These are phyloP conservation scores for Pseudocercospora crystallina DNA, from an alignment of 2,329 filamentous ascomycete genomes.

Conservation along the genomic window DNA sequence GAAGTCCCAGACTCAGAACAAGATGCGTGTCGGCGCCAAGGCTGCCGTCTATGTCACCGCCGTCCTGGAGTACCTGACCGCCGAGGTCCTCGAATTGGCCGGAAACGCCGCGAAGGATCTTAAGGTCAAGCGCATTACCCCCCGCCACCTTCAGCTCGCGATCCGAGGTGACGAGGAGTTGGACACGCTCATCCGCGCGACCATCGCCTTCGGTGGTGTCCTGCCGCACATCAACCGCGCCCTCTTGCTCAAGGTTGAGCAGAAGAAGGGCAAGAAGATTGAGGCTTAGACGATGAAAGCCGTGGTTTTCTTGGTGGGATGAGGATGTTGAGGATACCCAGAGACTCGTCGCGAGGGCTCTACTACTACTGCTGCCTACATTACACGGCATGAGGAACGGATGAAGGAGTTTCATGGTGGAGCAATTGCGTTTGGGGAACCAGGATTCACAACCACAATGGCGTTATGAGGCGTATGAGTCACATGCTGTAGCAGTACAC, in stretches of 20 bases:
- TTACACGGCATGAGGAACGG: too few species aligned
- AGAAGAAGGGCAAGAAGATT: constrained; percentile 84
- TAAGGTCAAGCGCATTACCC: constrained; percentile 99
- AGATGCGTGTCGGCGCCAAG: constrained; percentile 99
- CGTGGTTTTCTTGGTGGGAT: constrained; percentile 4
- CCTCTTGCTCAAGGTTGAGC: constrained; percentile 89
- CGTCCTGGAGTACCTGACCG: constrained; percentile 96
- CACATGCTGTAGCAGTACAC: constrained; percentile 8
- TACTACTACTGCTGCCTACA: too few species aligned
- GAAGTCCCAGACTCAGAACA: constrained; percentile 98
- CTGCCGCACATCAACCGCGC: constrained; percentile 98
- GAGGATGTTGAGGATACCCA: constrained; percentile 9
- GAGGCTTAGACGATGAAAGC: constrained; percentile 33
- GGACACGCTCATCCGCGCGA: constrained; percentile 94
- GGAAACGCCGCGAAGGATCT: constrained; percentile 98
- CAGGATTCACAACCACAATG: constrained; percentile 5
- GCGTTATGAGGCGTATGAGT: constrained; percentile 6
- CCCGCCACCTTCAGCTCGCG: constrained; percentile 96
- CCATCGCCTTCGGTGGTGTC: constrained; percentile 97
- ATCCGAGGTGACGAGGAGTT: constrained; percentile 94
- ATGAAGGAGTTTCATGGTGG: not conserved
- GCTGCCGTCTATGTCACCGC: constrained; percentile 97
- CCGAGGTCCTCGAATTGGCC: constrained; percentile 97
- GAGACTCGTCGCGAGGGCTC: constrained; percentile 1
- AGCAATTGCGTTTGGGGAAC: constrained; percentile 4